Evolutionary conservation across 2,329 filamentous ascomycete genomes (phyloP).

Genomic region (Claviceps pusilla): DNA sequence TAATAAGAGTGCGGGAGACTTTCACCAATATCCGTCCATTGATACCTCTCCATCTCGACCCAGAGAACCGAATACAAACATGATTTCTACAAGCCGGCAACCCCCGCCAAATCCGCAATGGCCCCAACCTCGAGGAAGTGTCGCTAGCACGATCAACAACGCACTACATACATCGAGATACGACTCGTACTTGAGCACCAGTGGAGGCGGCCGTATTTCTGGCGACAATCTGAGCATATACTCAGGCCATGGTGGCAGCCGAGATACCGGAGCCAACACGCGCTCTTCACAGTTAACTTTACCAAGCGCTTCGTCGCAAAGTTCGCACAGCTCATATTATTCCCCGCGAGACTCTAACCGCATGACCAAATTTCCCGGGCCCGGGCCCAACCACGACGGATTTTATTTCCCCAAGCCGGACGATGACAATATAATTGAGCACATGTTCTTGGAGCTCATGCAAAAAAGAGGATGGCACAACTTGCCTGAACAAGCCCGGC

Average conservation of each 20-base stretch:
- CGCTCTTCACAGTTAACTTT: slow-evolving; percentile 29
- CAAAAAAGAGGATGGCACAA: slow-evolving; percentile 97
- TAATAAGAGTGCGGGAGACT: slow-evolving; percentile 63
- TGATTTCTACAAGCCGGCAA: slow-evolving; percentile 53
- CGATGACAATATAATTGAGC: slow-evolving; percentile 72
- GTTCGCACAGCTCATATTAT: slow-evolving; percentile 32
- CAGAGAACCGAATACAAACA: slow-evolving; percentile 38
- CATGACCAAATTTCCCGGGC: slow-evolving; percentile 34
- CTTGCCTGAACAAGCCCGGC: slow-evolving; percentile 79
- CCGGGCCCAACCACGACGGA: slow-evolving; percentile 27
- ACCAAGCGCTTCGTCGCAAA: slow-evolving; percentile 41
- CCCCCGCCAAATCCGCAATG: slow-evolving; percentile 67
- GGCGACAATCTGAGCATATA: slow-evolving; percentile 40
- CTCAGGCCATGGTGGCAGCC: slow-evolving; percentile 38
- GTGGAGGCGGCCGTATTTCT: slow-evolving; percentile 40
- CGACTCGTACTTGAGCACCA: slow-evolving; percentile 47
- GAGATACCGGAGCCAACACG: slow-evolving; percentile 18
- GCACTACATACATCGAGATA: slow-evolving; percentile 44
- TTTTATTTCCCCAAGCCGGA: slow-evolving; percentile 57
- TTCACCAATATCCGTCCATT: slow-evolving; percentile 74
- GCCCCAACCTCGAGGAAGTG: slow-evolving; percentile 42
- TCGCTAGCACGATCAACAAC: slow-evolving; percentile 33
- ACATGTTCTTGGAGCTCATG: slow-evolving; percentile 88
- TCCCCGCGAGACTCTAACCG: slow-evolving; percentile 42
- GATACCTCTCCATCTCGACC: slow-evolving; percentile 32